phyloP scores from a whole-genome alignment of 2,329 filamentous ascomycete species.

The Coniosporium tulheliwenetii region DNA sequence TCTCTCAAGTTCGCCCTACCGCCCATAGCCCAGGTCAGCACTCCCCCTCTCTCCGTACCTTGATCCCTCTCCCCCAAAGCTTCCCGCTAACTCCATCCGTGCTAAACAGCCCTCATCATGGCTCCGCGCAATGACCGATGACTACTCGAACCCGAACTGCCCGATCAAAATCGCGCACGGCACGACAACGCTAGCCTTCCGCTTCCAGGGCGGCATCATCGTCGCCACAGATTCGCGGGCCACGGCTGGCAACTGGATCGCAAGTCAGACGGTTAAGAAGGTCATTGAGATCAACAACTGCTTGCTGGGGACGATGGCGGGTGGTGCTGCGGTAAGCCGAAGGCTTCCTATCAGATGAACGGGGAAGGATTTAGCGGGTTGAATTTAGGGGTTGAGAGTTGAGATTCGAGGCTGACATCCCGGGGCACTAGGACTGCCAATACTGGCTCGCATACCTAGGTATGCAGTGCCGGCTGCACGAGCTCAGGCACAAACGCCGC shows the following conservation, averaged over 20 bases:
- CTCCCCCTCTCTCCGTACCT: background rate
- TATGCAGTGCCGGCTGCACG: constrained; percentile 97
- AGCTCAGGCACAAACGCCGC: constrained; percentile 96
- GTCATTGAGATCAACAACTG: constrained; percentile 96
- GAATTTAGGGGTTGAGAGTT: too few species aligned
- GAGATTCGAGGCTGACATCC: constrained; percentile 4
- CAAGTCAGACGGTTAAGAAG: constrained; percentile 99
- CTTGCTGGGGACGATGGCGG: constrained; percentile 93
- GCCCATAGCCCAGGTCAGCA: constrained; percentile 70
- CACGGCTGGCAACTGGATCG: constrained; percentile 97
- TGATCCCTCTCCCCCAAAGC: background rate
- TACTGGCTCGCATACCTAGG: constrained; percentile 99
- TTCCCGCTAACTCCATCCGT: constrained; percentile 2
- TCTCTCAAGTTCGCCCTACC: constrained; percentile 92
- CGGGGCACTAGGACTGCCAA: constrained; percentile 65
- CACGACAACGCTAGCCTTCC: constrained; percentile 93
- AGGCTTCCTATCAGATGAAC: background rate
- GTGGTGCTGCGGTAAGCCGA: constrained; percentile 66
- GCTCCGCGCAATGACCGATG: constrained; percentile 93
- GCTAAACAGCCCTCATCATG: constrained; percentile 63
- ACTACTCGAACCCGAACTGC: constrained; percentile 89
- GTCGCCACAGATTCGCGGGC: constrained; percentile 96
- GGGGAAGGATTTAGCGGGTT: background rate
- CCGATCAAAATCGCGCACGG: constrained; percentile 99
- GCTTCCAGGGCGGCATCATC: constrained; percentile 96